phyloP scores from a whole-genome alignment of 257 asterid species.

The Fraxinus quadrangulata region DNA sequence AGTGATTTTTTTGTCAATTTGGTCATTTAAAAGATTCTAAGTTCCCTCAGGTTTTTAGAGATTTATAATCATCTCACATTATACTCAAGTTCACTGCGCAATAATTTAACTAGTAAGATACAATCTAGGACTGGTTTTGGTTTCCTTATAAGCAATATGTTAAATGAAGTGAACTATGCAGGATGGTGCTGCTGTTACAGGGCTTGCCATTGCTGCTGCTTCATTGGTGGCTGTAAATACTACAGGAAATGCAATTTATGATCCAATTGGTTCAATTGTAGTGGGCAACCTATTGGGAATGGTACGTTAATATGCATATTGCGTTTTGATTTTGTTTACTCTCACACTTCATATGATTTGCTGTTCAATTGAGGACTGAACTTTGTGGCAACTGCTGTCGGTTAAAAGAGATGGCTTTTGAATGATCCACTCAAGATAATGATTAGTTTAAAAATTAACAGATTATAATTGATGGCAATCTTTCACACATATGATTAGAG shows the following conservation, averaged over 20 bases:
- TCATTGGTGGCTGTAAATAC: constrained; percentile 86
- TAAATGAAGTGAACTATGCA: constrained; percentile 37
- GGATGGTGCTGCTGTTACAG: constrained; percentile 99
- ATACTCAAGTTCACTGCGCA: constrained; percentile 2
- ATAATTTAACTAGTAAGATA: constrained; percentile 3
- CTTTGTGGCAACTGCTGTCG: constrained; percentile 1
- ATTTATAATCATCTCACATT: constrained; percentile 12
- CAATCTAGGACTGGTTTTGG: constrained; percentile 13
- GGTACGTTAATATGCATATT: constrained; percentile 44
- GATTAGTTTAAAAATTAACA: background rate
- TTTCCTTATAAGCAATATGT: constrained; percentile 18
- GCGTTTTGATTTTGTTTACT: background rate
- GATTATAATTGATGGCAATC: background rate
- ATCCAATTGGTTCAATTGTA: constrained; percentile 91
- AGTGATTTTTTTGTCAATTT: background rate
- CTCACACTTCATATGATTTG: constrained; percentile 6
- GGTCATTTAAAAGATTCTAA: background rate
- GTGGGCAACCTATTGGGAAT: constrained; percentile 96
- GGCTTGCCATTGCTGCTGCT: constrained; percentile 93
- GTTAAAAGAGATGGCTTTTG: background rate
- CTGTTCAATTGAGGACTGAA: background rate
- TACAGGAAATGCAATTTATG: constrained; percentile 96
- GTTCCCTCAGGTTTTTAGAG: constrained; percentile 5
- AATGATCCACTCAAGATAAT: background rate
- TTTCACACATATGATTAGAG: background rate